These are phyloP conservation scores for Teunomyces kruisii DNA, from an alignment of 805 yeast species.

Conservation along the genomic window DNA sequence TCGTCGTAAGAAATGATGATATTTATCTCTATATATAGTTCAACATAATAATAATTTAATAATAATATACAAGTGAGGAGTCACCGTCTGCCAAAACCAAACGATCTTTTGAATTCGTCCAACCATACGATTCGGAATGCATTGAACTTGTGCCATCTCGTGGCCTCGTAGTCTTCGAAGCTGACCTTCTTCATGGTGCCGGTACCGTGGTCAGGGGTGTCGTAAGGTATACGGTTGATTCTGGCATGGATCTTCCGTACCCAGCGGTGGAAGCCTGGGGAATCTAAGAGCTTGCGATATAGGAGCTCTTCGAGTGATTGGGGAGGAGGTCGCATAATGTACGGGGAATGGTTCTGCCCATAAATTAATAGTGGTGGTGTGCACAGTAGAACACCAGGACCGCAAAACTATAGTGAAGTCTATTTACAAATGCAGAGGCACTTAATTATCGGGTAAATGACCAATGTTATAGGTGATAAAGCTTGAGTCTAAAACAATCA, in stretches of 20 bases:
- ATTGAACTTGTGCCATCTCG: constrained; percentile 52
- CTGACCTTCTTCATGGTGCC: constrained; percentile 16
- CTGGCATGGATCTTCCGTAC: constrained; percentile 63
- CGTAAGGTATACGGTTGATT: constrained; percentile 59
- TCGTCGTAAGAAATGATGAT: background rate
- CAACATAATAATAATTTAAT: background rate
- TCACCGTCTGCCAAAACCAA: constrained; percentile 45
- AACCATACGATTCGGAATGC: constrained; percentile 60
- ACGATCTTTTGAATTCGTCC: constrained; percentile 57
- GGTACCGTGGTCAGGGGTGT: constrained; percentile 17
- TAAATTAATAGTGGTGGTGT: background rate
- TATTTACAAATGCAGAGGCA: background rate
- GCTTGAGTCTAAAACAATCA: too few species aligned
- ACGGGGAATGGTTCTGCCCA: too few species aligned
- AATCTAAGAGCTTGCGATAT: constrained; percentile 47
- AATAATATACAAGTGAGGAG: background rate
- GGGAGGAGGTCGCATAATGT: constrained; percentile 11
- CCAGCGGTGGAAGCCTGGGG: constrained; percentile 60
- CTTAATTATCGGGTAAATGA: background rate
- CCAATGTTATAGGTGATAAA: too few species aligned
- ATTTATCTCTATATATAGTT: constrained; percentile 4
- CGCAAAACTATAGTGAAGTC: background rate
- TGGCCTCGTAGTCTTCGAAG: constrained; percentile 45
- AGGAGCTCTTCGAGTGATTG: constrained; percentile 49
- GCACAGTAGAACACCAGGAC: background rate